Evolutionary conservation across 495 filamentous ascomycete genomes (phyloP), one percentile per base, ranked within the genome.

Genomic region (Neurospora sp.): DNA sequence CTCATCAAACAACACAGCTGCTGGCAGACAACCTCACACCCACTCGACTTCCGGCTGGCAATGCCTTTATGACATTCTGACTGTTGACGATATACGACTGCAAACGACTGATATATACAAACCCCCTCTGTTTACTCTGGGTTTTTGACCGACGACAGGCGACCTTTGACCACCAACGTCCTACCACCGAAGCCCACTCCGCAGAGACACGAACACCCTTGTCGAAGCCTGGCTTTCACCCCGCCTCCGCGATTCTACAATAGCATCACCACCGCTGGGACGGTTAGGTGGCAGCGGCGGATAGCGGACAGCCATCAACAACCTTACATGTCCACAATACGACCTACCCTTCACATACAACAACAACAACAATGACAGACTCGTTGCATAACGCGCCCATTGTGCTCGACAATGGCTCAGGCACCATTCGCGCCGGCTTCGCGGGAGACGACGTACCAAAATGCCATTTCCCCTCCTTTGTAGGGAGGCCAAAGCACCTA

Each of bases 381-480:
- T 91, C 90, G 74, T 90, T 97, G 70, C 94, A 95, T 85, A 98
- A 98, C 84, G 94, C 94, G 75, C 94, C 96, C 69, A 96, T 99
- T 78, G 96, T 99, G 77, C 92, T 99, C 76, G 96, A 98, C 89
- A 99, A 98, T 85, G 96, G 96, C 81, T 97, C 93, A 73, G 96
- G 96, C 53, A 99, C 96, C 2, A 98, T 99, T 77, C 89, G 97
- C 79, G 96, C 96, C 69, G 96, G 96, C 14, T 99, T 98, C 77
- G 96, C 96, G 22, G 96, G 96, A 70, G 94, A 97, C 76, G 96
- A 98, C 76, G 85, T 94, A 41, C 96, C 96, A 2, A 97, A 97
- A 85, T 96, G 92, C 85, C 93, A 91, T 83, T 98, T 99, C 79
- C 95, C 96, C n/a, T 98, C 96, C 9, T 98, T 94, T 77, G 96